phyloP scores from a whole-genome alignment of 345 rosid genomes.

The Gossypium mustelinum region DNA sequence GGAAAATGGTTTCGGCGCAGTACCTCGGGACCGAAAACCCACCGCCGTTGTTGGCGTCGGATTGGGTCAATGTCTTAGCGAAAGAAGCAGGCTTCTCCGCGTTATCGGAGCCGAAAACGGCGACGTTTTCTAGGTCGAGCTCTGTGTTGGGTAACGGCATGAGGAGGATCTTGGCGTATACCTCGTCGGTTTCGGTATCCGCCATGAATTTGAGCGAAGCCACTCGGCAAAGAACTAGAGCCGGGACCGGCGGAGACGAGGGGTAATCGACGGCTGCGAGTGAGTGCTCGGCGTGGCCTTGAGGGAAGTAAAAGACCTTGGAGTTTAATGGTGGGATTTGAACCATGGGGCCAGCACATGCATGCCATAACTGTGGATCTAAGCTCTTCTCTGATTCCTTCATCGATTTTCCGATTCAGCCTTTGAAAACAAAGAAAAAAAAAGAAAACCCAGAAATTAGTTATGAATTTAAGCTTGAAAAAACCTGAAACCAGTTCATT shows the following conservation, averaged over 20 bases:
- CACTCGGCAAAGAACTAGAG: constrained; percentile 60
- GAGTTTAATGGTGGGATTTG: constrained; percentile 73
- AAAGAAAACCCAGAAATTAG: neutral
- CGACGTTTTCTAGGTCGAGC: constrained; percentile 31
- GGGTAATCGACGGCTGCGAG: constrained; percentile 53
- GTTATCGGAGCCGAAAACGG: constrained; percentile 27
- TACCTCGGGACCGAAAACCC: constrained; percentile 97
- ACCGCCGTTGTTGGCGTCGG: constrained; percentile 98
- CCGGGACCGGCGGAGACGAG: constrained; percentile 42
- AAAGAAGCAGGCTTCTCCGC: constrained; percentile 78
- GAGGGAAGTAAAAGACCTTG: constrained; percentile 76
- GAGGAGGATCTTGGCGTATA: constrained; percentile 60
- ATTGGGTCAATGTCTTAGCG: constrained; percentile 87
- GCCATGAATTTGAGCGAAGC: constrained; percentile 70
- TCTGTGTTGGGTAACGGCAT: constrained; percentile 40
- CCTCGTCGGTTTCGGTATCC: constrained; percentile 81
- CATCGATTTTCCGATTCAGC: constrained; percentile 5
- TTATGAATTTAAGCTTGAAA: neutral
- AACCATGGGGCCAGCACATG: constrained; percentile 94
- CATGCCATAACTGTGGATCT: constrained; percentile 97
- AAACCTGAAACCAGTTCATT: constrained; percentile 13
- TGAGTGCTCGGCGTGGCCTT: constrained; percentile 87
- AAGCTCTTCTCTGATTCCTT: constrained; percentile 56
- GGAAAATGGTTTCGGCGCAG: constrained; percentile 95
- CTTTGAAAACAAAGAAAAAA: neutral